Base-by-base conservation (phyloP, 2,329 filamentous ascomycete species). In the Trichoderma brevicompactum region DNA sequence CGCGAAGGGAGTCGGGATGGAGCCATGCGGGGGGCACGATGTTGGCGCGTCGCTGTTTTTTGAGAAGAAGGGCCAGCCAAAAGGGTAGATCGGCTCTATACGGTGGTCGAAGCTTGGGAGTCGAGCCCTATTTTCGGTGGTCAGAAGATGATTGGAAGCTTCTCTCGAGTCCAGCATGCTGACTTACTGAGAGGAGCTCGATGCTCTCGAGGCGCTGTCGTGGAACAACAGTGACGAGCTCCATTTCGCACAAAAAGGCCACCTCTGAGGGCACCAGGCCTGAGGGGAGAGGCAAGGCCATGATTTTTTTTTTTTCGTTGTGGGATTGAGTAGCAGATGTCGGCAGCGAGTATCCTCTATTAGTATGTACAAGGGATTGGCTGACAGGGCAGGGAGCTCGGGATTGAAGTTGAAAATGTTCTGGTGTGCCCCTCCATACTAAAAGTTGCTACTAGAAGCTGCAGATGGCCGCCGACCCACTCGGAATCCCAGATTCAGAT, bases 191-290 rank as follows among this genome's bases (percentile, higher is more conserved):
- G 64, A 99, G 86, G 68, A 99, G 85, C 72, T 92, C 85, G 68
- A 99, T 90, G 70, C 87, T 87, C 70, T 97, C 93, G 61, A 99
- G 88, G 69, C 91, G 87, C 77, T 98, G 94, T 62, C 95, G 91
- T 41, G 95, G 95, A 56, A 98, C 88, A 23, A 99, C 86, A 0
- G 94, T 97, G 64, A 99, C 91, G 73, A 92, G 87, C 80, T 98
- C 94, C 93, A 97, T 98, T 81, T 99, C 95, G 78, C 94, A 97
- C 34, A 98, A 82, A 74, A 98, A 99, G 58, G 93, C 91, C 52
- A 96, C 91, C 80, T 99, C 95, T 69, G 91, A 84, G 66, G 95
- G 92, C 72, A 91, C 90, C 50, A 97, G 85, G 77, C 80, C 83
- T 59, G 77, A 72, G 5, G 82, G 82, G 13, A 85, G 76, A 36